Conservation (phyloP, 805 yeast genomes). For the Pichia occidentalis region DNA sequence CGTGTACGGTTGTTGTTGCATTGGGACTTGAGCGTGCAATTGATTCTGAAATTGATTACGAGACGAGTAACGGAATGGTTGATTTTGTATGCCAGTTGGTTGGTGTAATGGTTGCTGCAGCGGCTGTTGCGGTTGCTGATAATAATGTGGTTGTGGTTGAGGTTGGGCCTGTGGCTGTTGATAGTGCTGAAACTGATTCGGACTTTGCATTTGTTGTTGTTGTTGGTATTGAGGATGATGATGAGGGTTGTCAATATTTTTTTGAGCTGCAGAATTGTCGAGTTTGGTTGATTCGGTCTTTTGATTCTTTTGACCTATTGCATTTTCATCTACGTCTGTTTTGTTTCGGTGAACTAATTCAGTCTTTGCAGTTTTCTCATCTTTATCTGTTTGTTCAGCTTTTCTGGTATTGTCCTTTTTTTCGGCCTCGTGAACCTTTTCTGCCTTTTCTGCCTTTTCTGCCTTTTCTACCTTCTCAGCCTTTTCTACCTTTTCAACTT, state of each 20-base stretch:
- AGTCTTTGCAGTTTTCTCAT: no score
- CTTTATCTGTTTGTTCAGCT: no score
- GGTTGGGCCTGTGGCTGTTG: slow-evolving; percentile 1
- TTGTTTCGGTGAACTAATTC: no score
- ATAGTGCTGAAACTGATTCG: slow-evolving; percentile 2
- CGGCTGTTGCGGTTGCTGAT: slow-evolving; percentile 1
- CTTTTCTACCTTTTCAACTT: no score
- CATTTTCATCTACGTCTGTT: no score
- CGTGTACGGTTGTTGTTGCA: slow-evolving; percentile 2
- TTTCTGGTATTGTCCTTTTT: no score
- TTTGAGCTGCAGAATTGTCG: not conserved
- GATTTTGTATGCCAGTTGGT: slow-evolving; percentile 3
- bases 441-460: no score
- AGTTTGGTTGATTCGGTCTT: slow-evolving; percentile 2
- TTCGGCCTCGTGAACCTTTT: no score
- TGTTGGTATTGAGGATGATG: slow-evolving; percentile 7
- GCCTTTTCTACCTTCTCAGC: no score
- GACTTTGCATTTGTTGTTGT: slow-evolving; percentile 6
- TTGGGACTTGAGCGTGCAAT: no score
- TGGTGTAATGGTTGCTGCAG: slow-evolving; percentile 8
- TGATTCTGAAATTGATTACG: no score
- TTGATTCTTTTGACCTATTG: no score
- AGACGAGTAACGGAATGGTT: not conserved
- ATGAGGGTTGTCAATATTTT: not conserved
- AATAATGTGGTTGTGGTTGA: slow-evolving; percentile 2